Evolutionary conservation across 495 filamentous ascomycete species (phyloP).

Genomic region (Xylaria bambusicola): DNA sequence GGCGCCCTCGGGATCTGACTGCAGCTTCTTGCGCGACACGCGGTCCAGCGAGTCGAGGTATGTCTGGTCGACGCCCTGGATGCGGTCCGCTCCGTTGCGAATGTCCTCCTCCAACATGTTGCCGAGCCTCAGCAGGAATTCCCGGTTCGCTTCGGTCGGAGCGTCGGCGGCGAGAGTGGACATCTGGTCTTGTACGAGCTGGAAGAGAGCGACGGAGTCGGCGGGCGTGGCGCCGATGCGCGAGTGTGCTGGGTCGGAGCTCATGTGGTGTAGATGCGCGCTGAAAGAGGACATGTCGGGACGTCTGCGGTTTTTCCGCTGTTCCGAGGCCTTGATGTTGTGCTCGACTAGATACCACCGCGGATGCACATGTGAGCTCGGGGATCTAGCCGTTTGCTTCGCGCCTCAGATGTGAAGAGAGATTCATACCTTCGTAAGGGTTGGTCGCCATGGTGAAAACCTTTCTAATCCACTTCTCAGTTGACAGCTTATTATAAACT

Average conservation of each 20-base stretch:
- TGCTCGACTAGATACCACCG: constrained; percentile 71
- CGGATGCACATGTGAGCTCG: constrained; percentile 10
- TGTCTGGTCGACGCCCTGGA: constrained; percentile 75
- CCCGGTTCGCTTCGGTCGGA: constrained; percentile 62
- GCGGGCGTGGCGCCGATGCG: constrained; percentile 72
- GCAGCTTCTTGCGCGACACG: constrained; percentile 66
- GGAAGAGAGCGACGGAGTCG: constrained; percentile 65
- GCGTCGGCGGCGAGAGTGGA: constrained; percentile 44
- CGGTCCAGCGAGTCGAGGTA: constrained; percentile 83
- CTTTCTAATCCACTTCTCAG: neutral
- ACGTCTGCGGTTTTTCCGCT: constrained; percentile 56
- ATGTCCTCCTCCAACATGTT: constrained; percentile 61
- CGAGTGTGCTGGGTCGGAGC: constrained; percentile 36
- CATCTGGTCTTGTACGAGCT: constrained; percentile 54
- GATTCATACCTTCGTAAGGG: constrained; percentile 44
- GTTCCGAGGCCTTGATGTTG: constrained; percentile 57
- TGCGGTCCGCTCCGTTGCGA: constrained; percentile 63
- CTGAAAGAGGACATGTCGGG: constrained; percentile 90
- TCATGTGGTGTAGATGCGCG: constrained; percentile 67
- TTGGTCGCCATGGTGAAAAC: constrained; percentile 41
- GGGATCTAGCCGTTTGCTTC: constrained; percentile 14
- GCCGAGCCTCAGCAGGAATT: constrained; percentile 42
- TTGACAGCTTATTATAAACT: neutral
- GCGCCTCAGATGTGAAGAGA: neutral
- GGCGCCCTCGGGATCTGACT: constrained; percentile 56